These are phyloP conservation scores for Gorgonomyces haynaldii DNA, from an alignment of 192 early-diverging fungal species.

Conservation along the genomic window DNA sequence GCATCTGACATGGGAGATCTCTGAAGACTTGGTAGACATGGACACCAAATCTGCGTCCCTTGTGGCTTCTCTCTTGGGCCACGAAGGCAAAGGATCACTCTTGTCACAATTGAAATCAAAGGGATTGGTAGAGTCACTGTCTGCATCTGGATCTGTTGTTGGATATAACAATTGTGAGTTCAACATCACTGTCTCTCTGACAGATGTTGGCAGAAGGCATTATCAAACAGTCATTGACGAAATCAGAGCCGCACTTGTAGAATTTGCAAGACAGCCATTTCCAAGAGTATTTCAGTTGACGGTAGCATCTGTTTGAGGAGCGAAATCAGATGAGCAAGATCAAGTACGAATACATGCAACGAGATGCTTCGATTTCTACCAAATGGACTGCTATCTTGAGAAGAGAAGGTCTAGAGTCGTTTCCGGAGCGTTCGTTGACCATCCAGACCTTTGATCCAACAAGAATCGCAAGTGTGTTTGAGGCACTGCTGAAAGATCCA, in stretches of 20 bases:
- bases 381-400: slow-evolving; percentile 13
- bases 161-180: slow-evolving; percentile 21
- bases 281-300: slow-evolving; percentile 7
- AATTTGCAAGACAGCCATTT: slow-evolving; percentile 4
- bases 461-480: slow-evolving; percentile 6
- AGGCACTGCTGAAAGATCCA: slow-evolving; percentile 7
- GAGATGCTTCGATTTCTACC: slow-evolving; percentile 10
- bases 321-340: slow-evolving; percentile 19
- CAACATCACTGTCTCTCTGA: slow-evolving; percentile 21
- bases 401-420: slow-evolving; percentile 21
- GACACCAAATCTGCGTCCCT: slow-evolving; percentile 17
- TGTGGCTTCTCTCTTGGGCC: slow-evolving; percentile 15
- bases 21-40: slow-evolving; percentile 13
- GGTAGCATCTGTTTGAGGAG: slow-evolving; percentile 21
- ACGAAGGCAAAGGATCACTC: slow-evolving; percentile 23
- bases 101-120: slow-evolving; percentile 16
- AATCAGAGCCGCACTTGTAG: slow-evolving; percentile 10
- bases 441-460: slow-evolving; percentile 14
- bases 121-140: slow-evolving; percentile 19
- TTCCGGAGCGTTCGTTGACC: slow-evolving; percentile 15
- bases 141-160: slow-evolving; percentile 13
- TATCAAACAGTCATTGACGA: slow-evolving; percentile 14
- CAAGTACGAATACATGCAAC: slow-evolving; percentile 27
- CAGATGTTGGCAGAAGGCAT: slow-evolving; percentile 15
- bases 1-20: slow-evolving; percentile 25